A percentile compares a stretch with the other conserved stretches of the same genome.
These are phyloP conservation scores for Colletotrichum sp. DNA, from an alignment of 2,329 filamentous ascomycete genomes.

Conservation along the genomic window DNA sequence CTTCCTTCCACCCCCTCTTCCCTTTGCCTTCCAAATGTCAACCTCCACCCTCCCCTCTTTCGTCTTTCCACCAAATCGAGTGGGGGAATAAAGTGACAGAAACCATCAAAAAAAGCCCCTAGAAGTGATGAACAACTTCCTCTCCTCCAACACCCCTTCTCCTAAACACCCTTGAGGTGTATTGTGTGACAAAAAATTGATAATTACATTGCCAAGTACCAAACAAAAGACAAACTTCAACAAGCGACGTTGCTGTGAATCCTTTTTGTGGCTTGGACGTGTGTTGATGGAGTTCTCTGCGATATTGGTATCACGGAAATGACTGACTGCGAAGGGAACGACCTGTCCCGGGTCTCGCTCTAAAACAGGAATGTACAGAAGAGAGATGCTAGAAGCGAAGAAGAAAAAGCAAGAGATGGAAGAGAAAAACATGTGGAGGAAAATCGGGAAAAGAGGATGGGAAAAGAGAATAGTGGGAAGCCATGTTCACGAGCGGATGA, in stretches of 20 bases:
- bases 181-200: slow-evolving; percentile 6
- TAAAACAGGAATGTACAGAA: slow-evolving; percentile 23
- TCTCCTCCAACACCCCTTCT: background rate
- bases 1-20: background rate
- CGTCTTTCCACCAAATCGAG: background rate
- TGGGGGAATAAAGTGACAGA: background rate
- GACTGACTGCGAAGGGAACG: slow-evolving; percentile 24
- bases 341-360: slow-evolving; percentile 24
- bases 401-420: background rate
- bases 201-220: slow-evolving; percentile 17
- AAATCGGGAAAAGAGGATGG: background rate
- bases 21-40: background rate
- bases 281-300: slow-evolving; percentile 7
- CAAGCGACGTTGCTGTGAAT: background rate
- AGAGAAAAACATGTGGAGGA: background rate
- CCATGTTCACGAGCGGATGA: slow-evolving; percentile 20
- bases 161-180: background rate
- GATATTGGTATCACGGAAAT: slow-evolving; percentile 24
- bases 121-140: background rate
- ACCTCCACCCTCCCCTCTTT: background rate
- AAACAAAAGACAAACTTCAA: background rate
- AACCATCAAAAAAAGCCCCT: background rate
- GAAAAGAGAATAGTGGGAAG: background rate
- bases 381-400: slow-evolving; percentile 11
- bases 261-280: background rate